These are phyloP conservation scores for Diaporthe humulicola DNA, from an alignment of 2,329 filamentous ascomycete species.

Conservation along the genomic window DNA sequence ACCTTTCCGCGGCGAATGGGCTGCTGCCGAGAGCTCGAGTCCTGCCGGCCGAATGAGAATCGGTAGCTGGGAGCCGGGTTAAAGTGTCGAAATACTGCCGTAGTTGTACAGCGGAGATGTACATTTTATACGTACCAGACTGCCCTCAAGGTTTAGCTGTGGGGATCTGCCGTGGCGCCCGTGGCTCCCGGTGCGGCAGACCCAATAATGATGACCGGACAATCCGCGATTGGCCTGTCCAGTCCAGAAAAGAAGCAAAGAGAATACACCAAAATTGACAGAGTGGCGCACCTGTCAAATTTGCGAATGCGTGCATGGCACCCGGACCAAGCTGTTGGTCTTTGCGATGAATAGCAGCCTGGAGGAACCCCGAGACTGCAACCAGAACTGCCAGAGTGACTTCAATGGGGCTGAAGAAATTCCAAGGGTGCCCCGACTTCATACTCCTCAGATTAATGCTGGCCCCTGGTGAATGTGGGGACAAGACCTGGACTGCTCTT, in stretches of 20 bases:
- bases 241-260: not conserved
- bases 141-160: not conserved
- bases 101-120: not conserved
- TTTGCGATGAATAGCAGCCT: not conserved
- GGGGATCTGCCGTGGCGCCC: not conserved
- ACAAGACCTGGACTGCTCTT: not conserved
- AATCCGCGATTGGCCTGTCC: not conserved
- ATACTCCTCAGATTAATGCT: not conserved
- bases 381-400: not conserved
- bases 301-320: not conserved
- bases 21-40: not conserved
- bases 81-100: not conserved
- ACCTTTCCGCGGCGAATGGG: not conserved
- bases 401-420: not conserved
- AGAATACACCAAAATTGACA: not conserved
- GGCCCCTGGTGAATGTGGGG: conserved; percentile 3
- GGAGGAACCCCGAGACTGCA: not conserved
- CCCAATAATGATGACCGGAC: conserved; percentile 2
- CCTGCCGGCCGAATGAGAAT: not conserved
- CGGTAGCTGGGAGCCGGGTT: conserved; percentile 18
- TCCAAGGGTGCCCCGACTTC: not conserved
- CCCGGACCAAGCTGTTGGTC: not conserved
- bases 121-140: not conserved
- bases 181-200: not conserved
- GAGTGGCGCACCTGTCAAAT: conserved; percentile 5